These are phyloP conservation scores for Vitis vinifera DNA, from an alignment of 164 flowering plant genomes.

Conservation along the genomic window DNA sequence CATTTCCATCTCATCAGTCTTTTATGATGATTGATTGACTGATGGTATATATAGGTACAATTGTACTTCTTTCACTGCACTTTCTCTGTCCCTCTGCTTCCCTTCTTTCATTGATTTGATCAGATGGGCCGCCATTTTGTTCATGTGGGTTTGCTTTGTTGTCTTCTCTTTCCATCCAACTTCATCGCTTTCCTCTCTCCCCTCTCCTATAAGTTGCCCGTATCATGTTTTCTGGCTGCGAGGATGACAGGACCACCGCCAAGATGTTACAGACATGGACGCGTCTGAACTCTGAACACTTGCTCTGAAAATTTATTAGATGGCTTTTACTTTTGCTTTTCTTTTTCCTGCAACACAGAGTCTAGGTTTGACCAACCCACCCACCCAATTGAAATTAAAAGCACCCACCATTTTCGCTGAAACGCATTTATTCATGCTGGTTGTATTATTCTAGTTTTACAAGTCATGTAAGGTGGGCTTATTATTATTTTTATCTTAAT, in stretches of 20 bases:
- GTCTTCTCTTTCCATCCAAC: neutral
- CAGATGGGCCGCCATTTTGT: constrained; percentile 55
- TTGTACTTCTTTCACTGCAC: constrained; percentile 18
- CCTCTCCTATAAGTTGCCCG: neutral
- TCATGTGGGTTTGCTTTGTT: constrained; percentile 8
- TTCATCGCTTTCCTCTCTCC: constrained; percentile 4
- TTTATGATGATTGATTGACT: constrained; percentile 35
- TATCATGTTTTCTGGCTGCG: constrained; percentile 2
- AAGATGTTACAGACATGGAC: constrained; percentile 9
- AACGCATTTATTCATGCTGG: neutral
- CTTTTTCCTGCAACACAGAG: constrained; percentile 9
- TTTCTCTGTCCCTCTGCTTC: constrained; percentile 3
- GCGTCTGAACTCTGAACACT: constrained; percentile 8
- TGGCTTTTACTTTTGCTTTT: constrained; percentile 33
- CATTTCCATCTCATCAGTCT: constrained; percentile 3
- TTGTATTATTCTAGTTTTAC: no score
- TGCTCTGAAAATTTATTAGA: constrained; percentile 5
- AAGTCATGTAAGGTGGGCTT: no score
- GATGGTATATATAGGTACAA: constrained; percentile 18
- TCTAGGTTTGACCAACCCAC: constrained; percentile 26
- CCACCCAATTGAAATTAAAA: neutral
- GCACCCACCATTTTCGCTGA: constrained; percentile 14
- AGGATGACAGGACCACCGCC: neutral
- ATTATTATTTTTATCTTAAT: no score
- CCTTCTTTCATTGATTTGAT: constrained; percentile 34